A percentile compares a stretch with the other conserved stretches of the same genome.
These are phyloP conservation scores for Knoxia roxburghii DNA, from an alignment of 257 asterid genomes.

Conservation along the genomic window DNA sequence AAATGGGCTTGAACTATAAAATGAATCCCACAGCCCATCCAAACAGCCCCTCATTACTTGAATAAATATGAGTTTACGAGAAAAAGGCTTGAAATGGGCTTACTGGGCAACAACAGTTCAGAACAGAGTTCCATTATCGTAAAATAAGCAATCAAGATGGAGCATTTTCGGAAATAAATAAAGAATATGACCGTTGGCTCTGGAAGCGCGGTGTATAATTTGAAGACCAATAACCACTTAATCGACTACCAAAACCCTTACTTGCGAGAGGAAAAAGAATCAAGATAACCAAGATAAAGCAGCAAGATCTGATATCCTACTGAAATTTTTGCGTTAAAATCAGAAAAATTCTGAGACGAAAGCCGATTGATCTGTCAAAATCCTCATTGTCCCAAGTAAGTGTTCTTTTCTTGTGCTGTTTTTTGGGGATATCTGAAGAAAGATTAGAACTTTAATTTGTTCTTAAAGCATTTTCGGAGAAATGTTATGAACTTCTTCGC, in stretches of 20 bases:
- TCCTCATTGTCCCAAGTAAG: not conserved
- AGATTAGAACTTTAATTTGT: not conserved
- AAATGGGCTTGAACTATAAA: no score
- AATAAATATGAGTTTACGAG: no score
- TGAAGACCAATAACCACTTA: constrained; percentile 6
- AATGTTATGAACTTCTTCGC: not conserved
- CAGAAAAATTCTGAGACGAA: no score
- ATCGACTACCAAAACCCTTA: no score
- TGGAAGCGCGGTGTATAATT: not conserved
- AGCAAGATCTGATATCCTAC: not conserved
- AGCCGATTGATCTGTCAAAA: not conserved
- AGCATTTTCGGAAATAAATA: not conserved
- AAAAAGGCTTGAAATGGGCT: no score
- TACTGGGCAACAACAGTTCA: no score
- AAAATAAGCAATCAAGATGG: no score
- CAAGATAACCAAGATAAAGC: not conserved
- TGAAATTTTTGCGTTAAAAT: not conserved
- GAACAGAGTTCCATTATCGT: no score
- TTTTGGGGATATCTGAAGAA: not conserved
- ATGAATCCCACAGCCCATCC: no score
- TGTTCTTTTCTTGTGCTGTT: not conserved
- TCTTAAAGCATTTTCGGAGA: not conserved
- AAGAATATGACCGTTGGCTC: constrained; percentile 31
- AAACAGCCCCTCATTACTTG: no score
- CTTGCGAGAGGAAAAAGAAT: not conserved